A percentile compares a stretch with the other conserved stretches of the same genome.
These are phyloP conservation scores for Saccharomycopsis sp. DNA, from an alignment of 805 yeast genomes.

Conservation along the genomic window DNA sequence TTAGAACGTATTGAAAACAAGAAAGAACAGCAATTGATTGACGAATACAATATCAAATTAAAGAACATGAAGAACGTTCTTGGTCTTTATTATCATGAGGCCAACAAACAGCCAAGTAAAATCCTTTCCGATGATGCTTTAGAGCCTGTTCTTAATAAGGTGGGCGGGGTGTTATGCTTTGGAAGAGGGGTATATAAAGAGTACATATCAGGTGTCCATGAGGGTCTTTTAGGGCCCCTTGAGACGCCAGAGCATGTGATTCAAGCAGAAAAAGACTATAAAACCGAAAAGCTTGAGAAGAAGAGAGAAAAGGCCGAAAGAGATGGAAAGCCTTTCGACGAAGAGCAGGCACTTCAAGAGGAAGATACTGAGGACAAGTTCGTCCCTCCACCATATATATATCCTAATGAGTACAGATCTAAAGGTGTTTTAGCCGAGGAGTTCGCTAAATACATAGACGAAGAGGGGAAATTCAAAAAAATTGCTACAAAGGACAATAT, in stretches of 20 bases:
- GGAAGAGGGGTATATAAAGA: conserved; percentile 97
- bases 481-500: conserved; percentile 31
- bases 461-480: conserved; percentile 25
- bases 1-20: conserved; percentile 22
- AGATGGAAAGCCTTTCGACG: conserved; percentile 9
- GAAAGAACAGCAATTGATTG: conserved; percentile 24
- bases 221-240: conserved; percentile 90
- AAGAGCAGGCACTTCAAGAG: conserved; percentile 11
- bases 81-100: conserved; percentile 46
- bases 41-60: conserved; percentile 31
- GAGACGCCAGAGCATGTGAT: conserved; percentile 38
- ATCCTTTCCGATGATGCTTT: conserved; percentile 41
- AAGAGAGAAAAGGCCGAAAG: conserved; percentile 11
- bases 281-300: conserved; percentile 19
- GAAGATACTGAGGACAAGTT: conserved; percentile 28
- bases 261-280: conserved; percentile 15
- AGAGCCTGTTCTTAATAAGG: conserved; percentile 31
- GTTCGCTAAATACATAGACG: conserved; percentile 31
- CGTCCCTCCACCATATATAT: conserved; percentile 47
- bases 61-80: conserved; percentile 41
- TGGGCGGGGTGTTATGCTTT: conserved; percentile 85
- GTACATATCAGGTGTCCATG: conserved; percentile 84
- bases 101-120: conserved; percentile 23
- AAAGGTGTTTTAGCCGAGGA: conserved; percentile 55
- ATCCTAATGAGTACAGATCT: conserved; percentile 46